phyloP scores from a whole-genome alignment of 306 rosid species.

The Rosa chinensis region DNA sequence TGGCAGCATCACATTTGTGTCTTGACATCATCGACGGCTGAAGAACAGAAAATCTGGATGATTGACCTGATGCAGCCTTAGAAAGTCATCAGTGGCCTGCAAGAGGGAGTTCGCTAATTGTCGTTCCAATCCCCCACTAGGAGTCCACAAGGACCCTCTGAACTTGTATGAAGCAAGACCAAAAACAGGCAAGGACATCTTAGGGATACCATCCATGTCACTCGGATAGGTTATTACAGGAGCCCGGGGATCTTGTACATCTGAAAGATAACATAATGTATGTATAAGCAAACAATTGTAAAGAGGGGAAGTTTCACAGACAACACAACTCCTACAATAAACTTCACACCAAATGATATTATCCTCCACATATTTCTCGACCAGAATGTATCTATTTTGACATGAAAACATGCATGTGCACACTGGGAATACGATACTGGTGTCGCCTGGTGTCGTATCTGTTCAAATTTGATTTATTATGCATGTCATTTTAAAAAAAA shows the following conservation, averaged over 20 bases:
- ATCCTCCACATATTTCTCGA: neutral
- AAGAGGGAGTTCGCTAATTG: conserved; percentile 55
- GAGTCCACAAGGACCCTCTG: conserved; percentile 84
- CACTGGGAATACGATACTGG: neutral
- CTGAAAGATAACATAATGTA: conserved; percentile 38
- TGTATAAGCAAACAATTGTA: neutral
- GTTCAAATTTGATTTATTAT: neutral
- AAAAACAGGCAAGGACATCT: conserved; percentile 64
- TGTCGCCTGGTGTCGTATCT: too few species aligned
- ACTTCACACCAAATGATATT: neutral
- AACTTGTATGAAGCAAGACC: conserved; percentile 94
- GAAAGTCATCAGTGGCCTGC: conserved; percentile 61
- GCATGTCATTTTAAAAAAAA: neutral
- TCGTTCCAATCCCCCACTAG: conserved; percentile 61
- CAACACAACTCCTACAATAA: neutral
- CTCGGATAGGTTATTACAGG: conserved; percentile 39
- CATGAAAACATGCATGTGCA: neutral
- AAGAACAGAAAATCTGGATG: conserved; percentile 94
- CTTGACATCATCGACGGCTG: conserved; percentile 47
- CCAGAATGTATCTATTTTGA: neutral
- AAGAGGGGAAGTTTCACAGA: neutral
- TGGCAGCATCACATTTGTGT: conserved; percentile 21
- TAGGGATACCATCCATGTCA: conserved; percentile 45
- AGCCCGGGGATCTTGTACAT: conserved; percentile 38
- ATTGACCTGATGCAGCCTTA: conserved; percentile 60